Percentiles rank a stretch among this genome's conserved stretches.
Conservation (phyloP, 2,329 filamentous ascomycete species). For the Hypoxylon sp. region DNA sequence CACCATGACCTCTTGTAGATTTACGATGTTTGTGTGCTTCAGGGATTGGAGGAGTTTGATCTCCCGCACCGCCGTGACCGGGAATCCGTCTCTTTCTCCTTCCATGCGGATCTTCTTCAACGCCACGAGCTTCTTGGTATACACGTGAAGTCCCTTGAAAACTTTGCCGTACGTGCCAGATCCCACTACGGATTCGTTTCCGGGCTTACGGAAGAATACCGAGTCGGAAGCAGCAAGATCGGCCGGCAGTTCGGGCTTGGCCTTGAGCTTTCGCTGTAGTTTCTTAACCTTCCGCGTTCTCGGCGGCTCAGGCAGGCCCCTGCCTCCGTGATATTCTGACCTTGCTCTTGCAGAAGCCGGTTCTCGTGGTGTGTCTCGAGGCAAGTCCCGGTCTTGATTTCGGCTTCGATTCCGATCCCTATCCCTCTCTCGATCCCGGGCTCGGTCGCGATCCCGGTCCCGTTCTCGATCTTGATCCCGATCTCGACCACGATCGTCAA, state of each 20-base stretch:
- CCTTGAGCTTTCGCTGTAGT: constrained; percentile 74
- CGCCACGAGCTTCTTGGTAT: constrained; percentile 82
- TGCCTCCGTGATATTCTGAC: constrained; percentile 41
- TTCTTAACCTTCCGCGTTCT: constrained; percentile 71
- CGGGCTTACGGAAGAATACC: constrained; percentile 92
- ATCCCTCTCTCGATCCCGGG: constrained; percentile 5
- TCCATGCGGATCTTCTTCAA: constrained; percentile 95
- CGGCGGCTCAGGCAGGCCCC: constrained; percentile 50
- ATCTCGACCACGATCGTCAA: constrained; percentile 46
- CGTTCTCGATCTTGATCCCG: constrained; percentile 12
- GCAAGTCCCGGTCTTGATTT: constrained; percentile 45
- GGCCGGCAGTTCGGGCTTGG: constrained; percentile 72
- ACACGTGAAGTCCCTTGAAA: constrained; percentile 93
- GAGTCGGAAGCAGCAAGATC: constrained; percentile 84
- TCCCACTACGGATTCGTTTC: constrained; percentile 96
- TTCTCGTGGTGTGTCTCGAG: constrained; percentile 44
- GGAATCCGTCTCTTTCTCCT: constrained; percentile 88
- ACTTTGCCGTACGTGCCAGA: constrained; percentile 97
- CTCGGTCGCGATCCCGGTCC: constrained; percentile 5
- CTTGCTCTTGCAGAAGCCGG: constrained; percentile 46
- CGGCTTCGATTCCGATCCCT: constrained; percentile 1
- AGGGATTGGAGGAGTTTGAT: constrained; percentile 91
- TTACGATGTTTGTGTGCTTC: constrained; percentile 82
- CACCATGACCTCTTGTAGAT: constrained; percentile 92
- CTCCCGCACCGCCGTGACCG: constrained; percentile 88